A percentile compares a stretch with the other conserved stretches of the same genome.
phyloP scores from a whole-genome alignment of 768 basidiomycete genomes.

The Wakefieldia striispora region DNA sequence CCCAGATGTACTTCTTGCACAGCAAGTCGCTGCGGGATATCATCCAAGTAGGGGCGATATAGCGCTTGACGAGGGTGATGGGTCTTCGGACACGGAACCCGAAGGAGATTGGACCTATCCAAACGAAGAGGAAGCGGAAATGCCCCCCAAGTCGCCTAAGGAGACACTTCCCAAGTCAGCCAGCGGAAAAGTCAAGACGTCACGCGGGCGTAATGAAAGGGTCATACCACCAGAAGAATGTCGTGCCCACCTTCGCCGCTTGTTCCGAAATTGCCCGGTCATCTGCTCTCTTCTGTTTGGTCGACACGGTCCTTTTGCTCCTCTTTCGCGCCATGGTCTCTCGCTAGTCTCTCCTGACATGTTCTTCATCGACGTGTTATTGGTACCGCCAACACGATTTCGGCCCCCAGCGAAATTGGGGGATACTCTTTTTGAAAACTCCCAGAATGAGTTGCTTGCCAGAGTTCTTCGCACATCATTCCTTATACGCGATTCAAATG shows the following conservation, averaged over 20 bases:
- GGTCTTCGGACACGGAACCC: constrained; percentile 49
- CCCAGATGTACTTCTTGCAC: constrained; percentile 71
- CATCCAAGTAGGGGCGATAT: constrained; percentile 24
- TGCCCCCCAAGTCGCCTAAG: constrained; percentile 26
- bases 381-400: constrained; percentile 93
- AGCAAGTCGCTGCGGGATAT: constrained; percentile 32
- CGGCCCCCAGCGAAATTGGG: constrained; percentile 91
- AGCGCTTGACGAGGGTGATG: constrained; percentile 43
- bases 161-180: constrained; percentile 62
- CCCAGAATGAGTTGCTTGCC: constrained; percentile 88
- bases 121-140: constrained; percentile 51
- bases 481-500: constrained; percentile 73
- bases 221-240: constrained; percentile 91
- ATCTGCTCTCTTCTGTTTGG: constrained; percentile 89
- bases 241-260: constrained; percentile 84
- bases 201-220: constrained; percentile 83
- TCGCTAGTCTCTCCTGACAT: constrained; percentile 84
- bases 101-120: constrained; percentile 46
- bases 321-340: constrained; percentile 55
- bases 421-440: constrained; percentile 92
- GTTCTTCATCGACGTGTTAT: constrained; percentile 93
- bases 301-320: constrained; percentile 83
- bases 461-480: constrained; percentile 80
- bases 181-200: constrained; percentile 73
- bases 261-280: constrained; percentile 81